Conservation (phyloP, 2,329 filamentous ascomycete genomes). For the Stemphylium vesicarium region DNA sequence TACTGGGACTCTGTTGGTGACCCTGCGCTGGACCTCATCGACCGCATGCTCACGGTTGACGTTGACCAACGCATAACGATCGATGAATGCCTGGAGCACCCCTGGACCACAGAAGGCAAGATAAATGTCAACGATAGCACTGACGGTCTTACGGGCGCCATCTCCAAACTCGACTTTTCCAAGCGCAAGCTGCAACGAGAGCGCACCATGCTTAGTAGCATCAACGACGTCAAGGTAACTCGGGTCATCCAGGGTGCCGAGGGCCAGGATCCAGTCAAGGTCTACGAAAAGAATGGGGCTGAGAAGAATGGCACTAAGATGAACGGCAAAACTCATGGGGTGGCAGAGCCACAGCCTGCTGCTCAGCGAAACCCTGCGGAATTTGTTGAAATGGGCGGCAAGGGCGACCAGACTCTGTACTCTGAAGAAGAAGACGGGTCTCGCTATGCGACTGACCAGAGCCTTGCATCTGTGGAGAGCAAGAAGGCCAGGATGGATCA, state of each 20-base stretch:
- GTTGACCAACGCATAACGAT: conserved; percentile 83
- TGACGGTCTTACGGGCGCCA: conserved; percentile 86
- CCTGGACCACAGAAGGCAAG: conserved; percentile 74
- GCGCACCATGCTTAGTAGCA: conserved; percentile 80
- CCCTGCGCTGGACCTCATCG: conserved; percentile 88
- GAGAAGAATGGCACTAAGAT: conserved; percentile 32
- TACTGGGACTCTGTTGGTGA: conserved; percentile 94
- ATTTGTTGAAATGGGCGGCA: conserved; percentile 84
- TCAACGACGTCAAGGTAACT: conserved; percentile 75
- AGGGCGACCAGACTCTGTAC: conserved; percentile 81
- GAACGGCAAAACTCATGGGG: conserved; percentile 12
- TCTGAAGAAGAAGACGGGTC: conserved; percentile 62
- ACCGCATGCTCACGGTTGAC: conserved; percentile 91
- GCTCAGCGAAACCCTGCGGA: conserved; percentile 72
- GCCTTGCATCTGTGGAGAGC: conserved; percentile 14
- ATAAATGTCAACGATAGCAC: conserved; percentile 80
- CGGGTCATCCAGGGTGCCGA: conserved; percentile 63
- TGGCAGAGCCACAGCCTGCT: conserved; percentile 69
- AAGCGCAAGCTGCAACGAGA: conserved; percentile 81
- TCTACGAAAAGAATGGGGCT: conserved; percentile 48
- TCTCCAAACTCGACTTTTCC: conserved; percentile 81
- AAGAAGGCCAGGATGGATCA: neutral
- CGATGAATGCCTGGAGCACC: conserved; percentile 88
- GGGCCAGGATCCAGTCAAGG: conserved; percentile 54
- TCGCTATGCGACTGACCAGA: conserved; percentile 41